These are phyloP conservation scores for Cryoendolithus antarcticus DNA, from an alignment of 2,329 filamentous ascomycete genomes.

Conservation along the genomic window DNA sequence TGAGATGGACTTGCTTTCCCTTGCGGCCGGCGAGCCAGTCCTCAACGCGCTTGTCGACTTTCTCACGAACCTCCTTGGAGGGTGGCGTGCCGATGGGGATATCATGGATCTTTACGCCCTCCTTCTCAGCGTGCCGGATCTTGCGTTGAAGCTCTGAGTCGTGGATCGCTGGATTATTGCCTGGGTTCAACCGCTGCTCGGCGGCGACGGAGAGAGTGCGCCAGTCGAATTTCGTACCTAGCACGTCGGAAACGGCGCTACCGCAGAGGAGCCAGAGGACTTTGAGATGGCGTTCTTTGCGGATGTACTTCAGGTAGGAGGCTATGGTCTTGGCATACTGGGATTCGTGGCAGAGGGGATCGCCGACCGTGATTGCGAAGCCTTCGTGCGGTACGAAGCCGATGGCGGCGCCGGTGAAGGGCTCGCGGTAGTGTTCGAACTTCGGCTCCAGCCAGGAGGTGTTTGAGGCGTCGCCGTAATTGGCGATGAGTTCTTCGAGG, in stretches of 20 bases:
- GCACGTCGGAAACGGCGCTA: slow-evolving; percentile 61
- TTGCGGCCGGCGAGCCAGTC: slow-evolving; percentile 73
- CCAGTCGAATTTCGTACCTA: slow-evolving; percentile 73
- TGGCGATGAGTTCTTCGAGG: slow-evolving; percentile 78
- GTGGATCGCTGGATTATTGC: slow-evolving; percentile 53
- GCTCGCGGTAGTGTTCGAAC: slow-evolving; percentile 78
- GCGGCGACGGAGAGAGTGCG: slow-evolving; percentile 77
- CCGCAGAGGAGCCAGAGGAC: slow-evolving; percentile 87
- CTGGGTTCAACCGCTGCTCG: slow-evolving; percentile 73
- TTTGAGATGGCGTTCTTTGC: slow-evolving; percentile 57
- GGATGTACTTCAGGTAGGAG: slow-evolving; percentile 63
- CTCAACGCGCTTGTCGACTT: slow-evolving; percentile 59
- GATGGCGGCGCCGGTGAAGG: slow-evolving; percentile 65
- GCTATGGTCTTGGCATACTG: slow-evolving; percentile 65
- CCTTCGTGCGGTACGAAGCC: slow-evolving; percentile 68
- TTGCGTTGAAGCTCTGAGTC: slow-evolving; percentile 60
- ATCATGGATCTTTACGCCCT: slow-evolving; percentile 70
- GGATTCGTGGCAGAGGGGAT: slow-evolving; percentile 68
- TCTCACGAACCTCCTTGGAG: slow-evolving; percentile 53
- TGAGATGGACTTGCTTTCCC: slow-evolving; percentile 79
- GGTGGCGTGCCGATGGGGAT: slow-evolving; percentile 52
- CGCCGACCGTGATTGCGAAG: slow-evolving; percentile 73
- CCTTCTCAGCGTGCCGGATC: slow-evolving; percentile 65
- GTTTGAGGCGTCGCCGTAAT: slow-evolving; percentile 89
- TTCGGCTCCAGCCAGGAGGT: slow-evolving; percentile 87